Percentiles rank a stretch among this genome's conserved stretches.
These are phyloP conservation scores for Diaporthe citriasiana DNA, from an alignment of 2,329 filamentous ascomycete species.

Conservation along the genomic window DNA sequence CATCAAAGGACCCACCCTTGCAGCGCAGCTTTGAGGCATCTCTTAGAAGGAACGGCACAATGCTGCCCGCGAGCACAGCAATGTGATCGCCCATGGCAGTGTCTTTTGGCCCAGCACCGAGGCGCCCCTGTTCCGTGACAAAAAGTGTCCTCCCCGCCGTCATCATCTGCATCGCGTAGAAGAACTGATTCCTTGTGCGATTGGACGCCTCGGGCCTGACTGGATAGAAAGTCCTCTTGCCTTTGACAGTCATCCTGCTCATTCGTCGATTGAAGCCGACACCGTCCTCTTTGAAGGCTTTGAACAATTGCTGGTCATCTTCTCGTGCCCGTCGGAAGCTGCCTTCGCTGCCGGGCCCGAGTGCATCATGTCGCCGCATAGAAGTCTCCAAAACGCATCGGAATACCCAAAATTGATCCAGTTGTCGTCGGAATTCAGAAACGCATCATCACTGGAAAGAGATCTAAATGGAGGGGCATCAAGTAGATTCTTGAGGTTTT, in stretches of 20 bases:
- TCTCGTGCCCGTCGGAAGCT: background rate
- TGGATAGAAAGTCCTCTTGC: conserved; percentile 6
- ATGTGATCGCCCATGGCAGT: background rate
- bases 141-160: background rate
- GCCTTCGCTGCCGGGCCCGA: background rate
- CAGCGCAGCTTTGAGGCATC: background rate
- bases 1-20: background rate
- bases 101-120: background rate
- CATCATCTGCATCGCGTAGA: conserved; percentile 10
- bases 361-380: conserved; percentile 5
- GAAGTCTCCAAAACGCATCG: background rate
- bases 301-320: background rate
- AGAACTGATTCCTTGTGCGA: conserved; percentile 4
- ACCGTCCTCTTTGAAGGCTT: background rate
- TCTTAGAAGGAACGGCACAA: background rate
- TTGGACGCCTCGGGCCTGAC: background rate
- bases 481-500: too few relatives aligned
- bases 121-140: background rate
- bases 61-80: conserved; percentile 7
- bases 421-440: too few relatives aligned
- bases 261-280: background rate
- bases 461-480: background rate
- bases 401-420: background rate
- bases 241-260: background rate
- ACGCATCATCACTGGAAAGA: background rate